These are phyloP conservation scores for Dianthus caryophyllus DNA, from an alignment of 148 eudicot species.

Conservation along the genomic window DNA sequence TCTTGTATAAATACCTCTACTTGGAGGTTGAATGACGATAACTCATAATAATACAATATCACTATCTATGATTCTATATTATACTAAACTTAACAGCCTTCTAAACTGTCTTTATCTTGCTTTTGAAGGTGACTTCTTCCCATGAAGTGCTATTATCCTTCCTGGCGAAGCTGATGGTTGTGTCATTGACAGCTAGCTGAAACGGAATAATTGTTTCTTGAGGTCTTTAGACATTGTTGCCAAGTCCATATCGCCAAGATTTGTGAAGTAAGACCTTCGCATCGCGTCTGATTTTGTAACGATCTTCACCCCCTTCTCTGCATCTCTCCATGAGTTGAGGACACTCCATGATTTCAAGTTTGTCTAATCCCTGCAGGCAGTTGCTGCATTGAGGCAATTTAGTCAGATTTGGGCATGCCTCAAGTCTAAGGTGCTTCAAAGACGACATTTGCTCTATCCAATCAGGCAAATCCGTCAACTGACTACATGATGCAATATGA, in stretches of 20 bases:
- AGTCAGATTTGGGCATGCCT: conserved; percentile 13
- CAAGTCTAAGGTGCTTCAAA: conserved; percentile 15
- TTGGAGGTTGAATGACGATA: too few species aligned
- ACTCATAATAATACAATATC: too few species aligned
- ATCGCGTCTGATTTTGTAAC: conserved; percentile 8
- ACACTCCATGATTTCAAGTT: conserved; percentile 21
- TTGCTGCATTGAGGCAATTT: conserved; percentile 2
- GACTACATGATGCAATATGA: conserved; percentile 8
- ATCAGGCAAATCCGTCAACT: conserved; percentile 12
- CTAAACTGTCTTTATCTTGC: conserved; percentile 8
- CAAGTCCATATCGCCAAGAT: conserved; percentile 19
- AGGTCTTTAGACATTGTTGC: not conserved
- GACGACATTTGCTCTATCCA: conserved; percentile 9
- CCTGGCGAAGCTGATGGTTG: not conserved
- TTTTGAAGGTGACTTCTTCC: conserved; percentile 10
- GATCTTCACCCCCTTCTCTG: conserved; percentile 16
- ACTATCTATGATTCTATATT: too few species aligned
- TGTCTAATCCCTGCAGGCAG: not conserved
- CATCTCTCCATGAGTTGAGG: conserved; percentile 19
- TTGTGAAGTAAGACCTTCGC: conserved; percentile 12
- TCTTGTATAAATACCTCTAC: too few species aligned
- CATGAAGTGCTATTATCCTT: not conserved
- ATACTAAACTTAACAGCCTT: too few species aligned
- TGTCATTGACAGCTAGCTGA: not conserved
- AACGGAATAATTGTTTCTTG: not conserved